Conservation (phyloP, 2,329 filamentous ascomycete species). For the Aspergillus hortae region DNA sequence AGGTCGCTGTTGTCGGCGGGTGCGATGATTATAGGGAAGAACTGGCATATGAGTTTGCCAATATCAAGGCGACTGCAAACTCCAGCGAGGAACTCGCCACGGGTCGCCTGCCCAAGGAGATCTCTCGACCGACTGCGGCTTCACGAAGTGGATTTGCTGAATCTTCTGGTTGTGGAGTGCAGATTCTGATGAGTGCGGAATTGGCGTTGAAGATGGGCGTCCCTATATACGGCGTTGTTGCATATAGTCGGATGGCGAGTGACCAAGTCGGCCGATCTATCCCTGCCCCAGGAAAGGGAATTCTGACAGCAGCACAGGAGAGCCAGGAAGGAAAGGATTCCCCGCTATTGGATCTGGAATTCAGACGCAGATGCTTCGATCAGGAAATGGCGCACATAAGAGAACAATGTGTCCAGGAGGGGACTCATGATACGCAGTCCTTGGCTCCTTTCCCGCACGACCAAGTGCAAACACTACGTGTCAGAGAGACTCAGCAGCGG, state of each 20-base stretch:
- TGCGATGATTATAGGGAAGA: conserved; percentile 98
- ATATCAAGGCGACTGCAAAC: conserved; percentile 98
- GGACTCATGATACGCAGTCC: neutral
- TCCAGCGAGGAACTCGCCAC: conserved; percentile 89
- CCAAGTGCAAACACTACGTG: conserved; percentile 53
- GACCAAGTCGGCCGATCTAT: conserved; percentile 98
- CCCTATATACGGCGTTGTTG: conserved; percentile 80
- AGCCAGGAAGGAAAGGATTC: conserved; percentile 80
- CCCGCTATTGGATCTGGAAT: conserved; percentile 89
- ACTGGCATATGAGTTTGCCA: conserved; percentile 96
- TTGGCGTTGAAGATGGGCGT: conserved; percentile 10
- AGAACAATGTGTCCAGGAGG: too few relatives aligned
- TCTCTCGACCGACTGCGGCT: conserved; percentile 93
- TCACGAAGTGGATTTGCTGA: conserved; percentile 98
- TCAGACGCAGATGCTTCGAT: conserved; percentile 86
- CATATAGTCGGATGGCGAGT: conserved; percentile 85
- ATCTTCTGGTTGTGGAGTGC: conserved; percentile 91
- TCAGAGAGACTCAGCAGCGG: conserved; percentile 78
- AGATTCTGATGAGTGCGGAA: conserved; percentile 56
- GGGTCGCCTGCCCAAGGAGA: conserved; percentile 86
- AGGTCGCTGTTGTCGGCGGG: conserved; percentile 90
- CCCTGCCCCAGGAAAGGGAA: conserved; percentile 86
- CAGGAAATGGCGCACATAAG: conserved; percentile 72
- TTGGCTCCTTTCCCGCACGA: neutral
- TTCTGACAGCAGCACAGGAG: conserved; percentile 79